Evolutionary conservation across 768 basidiomycete genomes (phyloP).

Genomic region (Russula lepida): DNA sequence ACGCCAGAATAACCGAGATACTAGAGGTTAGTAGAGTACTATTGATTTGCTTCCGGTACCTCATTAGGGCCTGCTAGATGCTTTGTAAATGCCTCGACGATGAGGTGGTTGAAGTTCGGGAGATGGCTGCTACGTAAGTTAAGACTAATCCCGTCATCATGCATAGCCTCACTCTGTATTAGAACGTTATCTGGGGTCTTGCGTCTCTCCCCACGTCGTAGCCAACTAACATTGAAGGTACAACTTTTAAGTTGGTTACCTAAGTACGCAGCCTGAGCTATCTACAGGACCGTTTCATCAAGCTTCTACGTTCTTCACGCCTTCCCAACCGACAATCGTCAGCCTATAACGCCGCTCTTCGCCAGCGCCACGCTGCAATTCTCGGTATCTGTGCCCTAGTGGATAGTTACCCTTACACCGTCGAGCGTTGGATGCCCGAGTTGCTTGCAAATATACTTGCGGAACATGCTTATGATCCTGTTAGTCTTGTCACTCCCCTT

Average conservation of each 20-base stretch:
- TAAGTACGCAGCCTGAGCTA: conserved; percentile 26
- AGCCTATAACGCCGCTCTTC: conserved; percentile 59
- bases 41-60: not conserved
- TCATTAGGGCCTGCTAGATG: conserved; percentile 36
- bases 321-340: conserved; percentile 59
- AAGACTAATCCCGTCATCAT: not conserved
- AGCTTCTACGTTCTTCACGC: conserved; percentile 57
- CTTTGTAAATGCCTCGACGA: conserved; percentile 77
- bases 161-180: not conserved
- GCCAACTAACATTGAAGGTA: conserved; percentile 66
- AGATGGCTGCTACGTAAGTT: conserved; percentile 77
- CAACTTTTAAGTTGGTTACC: conserved; percentile 20
- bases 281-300: conserved; percentile 64
- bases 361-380: conserved; percentile 83
- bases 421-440: conserved; percentile 90
- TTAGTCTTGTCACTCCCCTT: conserved; percentile 22
- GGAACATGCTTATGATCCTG: conserved; percentile 82
- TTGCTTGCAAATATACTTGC: conserved; percentile 70
- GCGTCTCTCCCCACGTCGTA: conserved; percentile 70
- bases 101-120: conserved; percentile 81
- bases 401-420: conserved; percentile 91
- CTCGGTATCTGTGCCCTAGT: conserved; percentile 91
- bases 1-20: conserved; percentile 68
- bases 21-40: conserved; percentile 48
- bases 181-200: conserved; percentile 79